Evolutionary conservation across 140 eudicot genomes (phyloP).

Genomic region (Senecio squalidus): DNA sequence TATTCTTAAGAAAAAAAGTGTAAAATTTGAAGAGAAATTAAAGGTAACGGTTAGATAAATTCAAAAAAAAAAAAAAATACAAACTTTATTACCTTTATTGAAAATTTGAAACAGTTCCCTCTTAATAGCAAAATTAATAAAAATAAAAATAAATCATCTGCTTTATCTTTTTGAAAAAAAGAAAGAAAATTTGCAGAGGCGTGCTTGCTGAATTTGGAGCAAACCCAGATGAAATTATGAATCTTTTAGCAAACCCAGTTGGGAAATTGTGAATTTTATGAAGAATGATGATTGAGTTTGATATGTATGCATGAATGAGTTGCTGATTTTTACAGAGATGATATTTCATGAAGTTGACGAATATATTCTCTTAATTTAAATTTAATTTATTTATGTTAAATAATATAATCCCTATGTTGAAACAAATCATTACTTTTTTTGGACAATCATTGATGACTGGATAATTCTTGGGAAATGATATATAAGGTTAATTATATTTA

Average conservation of each 20-base stretch:
- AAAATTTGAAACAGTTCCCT: slow-evolving; percentile 51
- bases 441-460: no score
- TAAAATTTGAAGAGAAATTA: no score
- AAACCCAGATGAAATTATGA: slow-evolving; percentile 18
- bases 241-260: slow-evolving; percentile 7
- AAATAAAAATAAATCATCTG: slow-evolving; percentile 11
- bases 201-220: slow-evolving; percentile 17
- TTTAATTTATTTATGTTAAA: no score
- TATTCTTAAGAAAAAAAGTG: no score
- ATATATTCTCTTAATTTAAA: no score
- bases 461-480: no score
- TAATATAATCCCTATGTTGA: no score
- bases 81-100: slow-evolving; percentile 33
- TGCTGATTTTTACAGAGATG: not conserved
- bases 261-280: not conserved
- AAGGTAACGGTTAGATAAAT: slow-evolving; percentile 25
- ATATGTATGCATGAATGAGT: not conserved
- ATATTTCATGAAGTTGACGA: no score
- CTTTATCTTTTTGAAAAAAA: slow-evolving; percentile 27
- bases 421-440: no score
- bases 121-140: slow-evolving; percentile 23
- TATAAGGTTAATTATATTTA: no score
- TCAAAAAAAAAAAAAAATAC: not conserved
- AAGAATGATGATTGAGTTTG: slow-evolving; percentile 4
- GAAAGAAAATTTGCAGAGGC: slow-evolving; percentile 29